Conservation (phyloP, 2,329 filamentous ascomycete genomes). For the Fusarium avenaceum region DNA sequence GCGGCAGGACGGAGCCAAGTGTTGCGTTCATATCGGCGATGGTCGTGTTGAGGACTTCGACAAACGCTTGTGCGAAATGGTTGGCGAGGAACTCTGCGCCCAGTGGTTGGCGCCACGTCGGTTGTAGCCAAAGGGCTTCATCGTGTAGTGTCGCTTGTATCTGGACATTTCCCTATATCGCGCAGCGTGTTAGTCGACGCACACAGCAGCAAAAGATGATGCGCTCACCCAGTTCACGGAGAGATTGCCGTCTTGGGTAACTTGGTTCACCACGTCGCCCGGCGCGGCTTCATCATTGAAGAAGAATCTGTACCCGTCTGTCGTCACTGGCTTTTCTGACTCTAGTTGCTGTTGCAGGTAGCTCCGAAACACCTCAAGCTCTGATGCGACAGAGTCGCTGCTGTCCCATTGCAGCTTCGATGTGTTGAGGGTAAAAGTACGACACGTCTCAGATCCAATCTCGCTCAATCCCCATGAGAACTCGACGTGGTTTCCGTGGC, state of each 20-base stretch:
- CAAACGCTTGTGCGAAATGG: conserved; percentile 41
- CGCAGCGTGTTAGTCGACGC: conserved; percentile 9
- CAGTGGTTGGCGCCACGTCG: conserved; percentile 44
- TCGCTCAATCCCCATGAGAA: conserved; percentile 44
- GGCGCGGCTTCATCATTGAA: conserved; percentile 44
- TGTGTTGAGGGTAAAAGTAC: conserved; percentile 43
- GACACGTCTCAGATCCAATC: conserved; percentile 23
- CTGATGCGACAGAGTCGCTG: conserved; percentile 30
- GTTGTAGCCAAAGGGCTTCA: conserved; percentile 38
- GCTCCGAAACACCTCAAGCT: conserved; percentile 34
- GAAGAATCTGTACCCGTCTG: conserved; percentile 33
- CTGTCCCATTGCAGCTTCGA: conserved; percentile 41
- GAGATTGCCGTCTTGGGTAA: conserved; percentile 27
- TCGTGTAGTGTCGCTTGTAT: conserved; percentile 40
- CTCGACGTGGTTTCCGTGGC: conserved; percentile 42
- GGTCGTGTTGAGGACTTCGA: conserved; percentile 46
- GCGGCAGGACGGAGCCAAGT: conserved; percentile 34
- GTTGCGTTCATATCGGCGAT: conserved; percentile 20
- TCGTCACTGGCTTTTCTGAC: conserved; percentile 8
- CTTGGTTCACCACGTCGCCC: conserved; percentile 22
- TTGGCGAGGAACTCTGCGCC: conserved; percentile 45
- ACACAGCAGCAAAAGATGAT: not conserved
- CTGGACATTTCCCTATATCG: conserved; percentile 43
- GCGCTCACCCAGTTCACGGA: conserved; percentile 43
- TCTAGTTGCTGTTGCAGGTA: conserved; percentile 35